Evolutionary conservation across 192 early-diverging fungal genomes (phyloP).

Genomic region (Dispira simplex): DNA sequence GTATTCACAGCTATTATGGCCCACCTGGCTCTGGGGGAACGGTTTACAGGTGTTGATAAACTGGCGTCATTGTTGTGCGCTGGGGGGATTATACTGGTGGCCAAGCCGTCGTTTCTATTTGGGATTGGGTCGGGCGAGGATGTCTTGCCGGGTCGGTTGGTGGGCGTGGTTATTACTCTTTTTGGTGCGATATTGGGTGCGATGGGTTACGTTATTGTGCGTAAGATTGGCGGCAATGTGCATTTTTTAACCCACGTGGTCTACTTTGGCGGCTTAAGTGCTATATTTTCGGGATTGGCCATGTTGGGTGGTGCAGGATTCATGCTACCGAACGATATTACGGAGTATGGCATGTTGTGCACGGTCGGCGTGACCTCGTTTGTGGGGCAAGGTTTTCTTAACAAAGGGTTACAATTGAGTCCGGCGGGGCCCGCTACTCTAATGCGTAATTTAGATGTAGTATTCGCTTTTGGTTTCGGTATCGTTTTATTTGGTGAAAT

Average conservation of each 20-base stretch:
- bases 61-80: conserved; percentile 37
- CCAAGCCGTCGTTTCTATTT: conserved; percentile 36
- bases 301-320: conserved; percentile 22
- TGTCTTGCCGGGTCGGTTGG: conserved; percentile 10
- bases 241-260: conserved; percentile 67
- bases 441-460: conserved; percentile 69
- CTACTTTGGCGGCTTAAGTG: conserved; percentile 54
- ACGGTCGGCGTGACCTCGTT: conserved; percentile 44
- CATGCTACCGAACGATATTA: conserved; percentile 19
- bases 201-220: conserved; percentile 51
- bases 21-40: conserved; percentile 38
- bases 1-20: conserved; percentile 63
- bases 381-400: conserved; percentile 55
- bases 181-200: conserved; percentile 41
- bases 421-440: conserved; percentile 55
- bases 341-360: conserved; percentile 31
- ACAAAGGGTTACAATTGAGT: conserved; percentile 57
- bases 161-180: conserved; percentile 32
- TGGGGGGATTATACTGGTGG: conserved; percentile 43
- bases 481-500: conserved; percentile 49
- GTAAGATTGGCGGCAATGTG: conserved; percentile 49
- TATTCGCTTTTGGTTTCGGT: conserved; percentile 64
- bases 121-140: conserved; percentile 8
- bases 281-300: conserved; percentile 26
- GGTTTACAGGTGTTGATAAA: conserved; percentile 39